Evolutionary conservation across 139 green algal genomes (phyloP), one percentile per base, ranked within the genome.

Genomic region (Astrephomene gubernaculifera): DNA sequence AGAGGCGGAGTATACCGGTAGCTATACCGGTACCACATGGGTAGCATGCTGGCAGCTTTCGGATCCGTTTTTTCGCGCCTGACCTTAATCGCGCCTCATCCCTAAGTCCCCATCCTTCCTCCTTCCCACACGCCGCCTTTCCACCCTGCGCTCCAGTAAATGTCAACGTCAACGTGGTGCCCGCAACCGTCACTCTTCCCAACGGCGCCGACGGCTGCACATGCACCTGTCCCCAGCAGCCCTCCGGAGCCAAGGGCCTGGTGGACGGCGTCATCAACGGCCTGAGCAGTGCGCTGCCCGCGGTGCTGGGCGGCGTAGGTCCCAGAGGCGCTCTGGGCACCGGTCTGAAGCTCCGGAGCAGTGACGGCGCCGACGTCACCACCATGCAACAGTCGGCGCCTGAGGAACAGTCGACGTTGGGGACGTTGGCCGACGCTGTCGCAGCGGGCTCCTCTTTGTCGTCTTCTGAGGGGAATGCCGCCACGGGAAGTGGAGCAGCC

Each of bases 161-260:
- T 60, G 44, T 83, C 41, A 83, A 83, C 29, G 76, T 83, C 38
- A 83, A 83, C n/a, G 76, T 83, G 6, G 76, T 83, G 17, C 76
- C 75, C 10, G 29, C 27, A 2, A 53, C 76, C 2, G 29, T 38
- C 9, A 53, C 29, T n/a, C 39, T 72, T 2, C 57, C 41, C 29
- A 33, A 4, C 12, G 60, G 17, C 38, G 53, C 24, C 38, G 22
- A 29, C 38, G 60, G 41, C 41, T 83, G 76, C 57, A 45, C 61
- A 29, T 83, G 76, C 76, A 43, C 29, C 38, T 83, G 74, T 31
- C 54, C 52, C 27, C 17, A 21, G 27, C 33, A 6, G 24, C 38
- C 27, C 27, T 25, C 54, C 54, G 1, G 33, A 19, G 36, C 4
- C 24, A 0, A 38, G 38, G 54, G 36, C 36, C 43, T 78, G 10